These are phyloP conservation scores for Globisporangium alternatum DNA, from an alignment of 352 stramenopile species.

Conservation along the genomic window DNA sequence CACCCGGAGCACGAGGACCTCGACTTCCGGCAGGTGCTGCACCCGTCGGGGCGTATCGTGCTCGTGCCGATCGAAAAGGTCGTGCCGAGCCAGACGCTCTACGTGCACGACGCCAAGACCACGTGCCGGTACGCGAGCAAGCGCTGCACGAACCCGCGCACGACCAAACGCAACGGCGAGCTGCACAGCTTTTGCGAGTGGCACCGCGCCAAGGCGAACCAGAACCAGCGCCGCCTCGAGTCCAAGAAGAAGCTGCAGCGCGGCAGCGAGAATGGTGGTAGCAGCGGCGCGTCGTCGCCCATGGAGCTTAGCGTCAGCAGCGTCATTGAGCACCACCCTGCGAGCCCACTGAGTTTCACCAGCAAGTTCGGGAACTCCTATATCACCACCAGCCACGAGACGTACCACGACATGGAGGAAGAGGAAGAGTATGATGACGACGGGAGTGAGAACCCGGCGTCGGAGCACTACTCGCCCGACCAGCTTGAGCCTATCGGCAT, in stretches of 20 bases:
- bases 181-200: constrained; percentile 27
- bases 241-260: constrained; percentile 19
- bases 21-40: constrained; percentile 5
- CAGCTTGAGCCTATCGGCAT: constrained; percentile 3
- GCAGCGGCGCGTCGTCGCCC: not conserved
- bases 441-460: no score
- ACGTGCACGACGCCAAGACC: constrained; percentile 6
- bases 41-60: constrained; percentile 7
- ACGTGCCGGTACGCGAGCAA: constrained; percentile 25
- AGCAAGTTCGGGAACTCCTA: not conserved
- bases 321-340: not conserved
- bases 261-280: not conserved
- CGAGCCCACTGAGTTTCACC: not conserved
- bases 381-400: not conserved
- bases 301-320: not conserved
- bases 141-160: constrained; percentile 22
- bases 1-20: not conserved
- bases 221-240: constrained; percentile 29
- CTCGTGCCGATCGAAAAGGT: constrained; percentile 8
- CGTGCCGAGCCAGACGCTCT: constrained; percentile 1
- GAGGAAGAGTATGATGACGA: not conserved
- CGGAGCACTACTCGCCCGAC: not conserved
- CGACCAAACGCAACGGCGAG: constrained; percentile 26
- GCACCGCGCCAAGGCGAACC: constrained; percentile 28
- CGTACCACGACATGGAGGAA: not conserved